Base-by-base conservation (phyloP, 139 green algal genomes). In the Ettlia oleoabundans region DNA sequence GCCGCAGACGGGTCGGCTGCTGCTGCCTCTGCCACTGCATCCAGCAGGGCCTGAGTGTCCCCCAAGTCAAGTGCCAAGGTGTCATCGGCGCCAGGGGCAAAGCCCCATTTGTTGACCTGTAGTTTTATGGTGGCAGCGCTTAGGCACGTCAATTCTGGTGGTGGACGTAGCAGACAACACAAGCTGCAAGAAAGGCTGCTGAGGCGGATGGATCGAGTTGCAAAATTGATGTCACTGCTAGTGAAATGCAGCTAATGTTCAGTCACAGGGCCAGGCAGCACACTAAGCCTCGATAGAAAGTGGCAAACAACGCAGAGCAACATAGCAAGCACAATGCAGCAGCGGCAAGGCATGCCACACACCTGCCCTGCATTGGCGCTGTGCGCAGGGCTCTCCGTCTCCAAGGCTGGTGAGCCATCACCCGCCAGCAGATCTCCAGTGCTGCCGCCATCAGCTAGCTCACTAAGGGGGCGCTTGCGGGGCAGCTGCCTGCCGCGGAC, bases 91-190 rank as follows among this genome's bases (percentile, higher is more conserved):
- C 64, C 73, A 24, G 81, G 81, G 4, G 72, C 81, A 67, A 86
- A 86, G 22, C 81, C 81, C 81, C 81, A 86, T 65, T 86, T 86
- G 64, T 37, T 71, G 24, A 80, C 41, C 72, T 81, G 72, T 19
- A 26, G 55, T 15, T 22, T 15, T 5, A 32, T 9, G 15, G 55
- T 28, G 40, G 38, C 2, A 76, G 28, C 65, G 47, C 38, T 15
- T 28, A 9, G 9, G 55, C 55, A 65, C 5, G 55, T 15, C 55
- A 65, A 58, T 58, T n/a, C n/a, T n/a, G n/a, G n/a, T n/a, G n/a
- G n/a, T n/a, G n/a, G n/a, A n/a, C n/a, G n/a, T n/a, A n/a, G n/a
- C n/a, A n/a, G n/a, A n/a, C n/a, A n/a, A n/a, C n/a, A n/a, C n/a
- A n/a, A n/a, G n/a, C n/a, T 58, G 47, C 47, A 58, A 15, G 47